phyloP scores from a whole-genome alignment of 257 asterid species.

The Nicotiana sylvestris region DNA sequence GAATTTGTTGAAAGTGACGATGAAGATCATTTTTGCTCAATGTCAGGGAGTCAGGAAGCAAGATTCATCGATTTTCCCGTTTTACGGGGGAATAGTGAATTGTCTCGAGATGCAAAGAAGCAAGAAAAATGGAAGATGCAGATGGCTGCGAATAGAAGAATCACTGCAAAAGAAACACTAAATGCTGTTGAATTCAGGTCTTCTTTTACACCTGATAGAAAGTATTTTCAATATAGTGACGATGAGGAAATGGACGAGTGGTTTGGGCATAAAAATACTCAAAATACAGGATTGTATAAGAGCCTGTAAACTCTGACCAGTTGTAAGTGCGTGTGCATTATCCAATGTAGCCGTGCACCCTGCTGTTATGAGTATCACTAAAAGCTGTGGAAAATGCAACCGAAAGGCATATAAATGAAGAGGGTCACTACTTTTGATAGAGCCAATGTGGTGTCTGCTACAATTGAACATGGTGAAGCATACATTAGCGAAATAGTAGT shows the following conservation, averaged over 20 bases:
- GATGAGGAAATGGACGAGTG: conserved; percentile 76
- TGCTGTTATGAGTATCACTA: no score
- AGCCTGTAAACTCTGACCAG: no score
- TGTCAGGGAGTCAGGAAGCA: conserved; percentile 18
- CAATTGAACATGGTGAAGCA: no score
- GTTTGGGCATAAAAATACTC: conserved; percentile 38
- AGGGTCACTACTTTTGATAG: no score
- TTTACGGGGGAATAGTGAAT: conserved; percentile 65
- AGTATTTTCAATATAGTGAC: background rate
- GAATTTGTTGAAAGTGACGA: conserved; percentile 29
- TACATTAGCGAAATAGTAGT: no score
- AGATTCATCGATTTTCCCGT: conserved; percentile 62
- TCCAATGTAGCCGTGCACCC: no score
- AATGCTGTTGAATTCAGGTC: conserved; percentile 28
- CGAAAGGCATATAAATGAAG: no score
- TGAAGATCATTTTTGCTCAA: conserved; percentile 28
- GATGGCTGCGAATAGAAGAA: conserved; percentile 31
- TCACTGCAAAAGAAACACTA: conserved; percentile 25
- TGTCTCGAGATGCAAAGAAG: conserved; percentile 39
- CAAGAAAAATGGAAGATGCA: conserved; percentile 59
- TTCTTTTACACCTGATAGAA: conserved; percentile 15
- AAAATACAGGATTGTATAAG: background rate
- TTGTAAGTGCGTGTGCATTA: no score
- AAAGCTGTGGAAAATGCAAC: no score
- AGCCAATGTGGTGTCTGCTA: no score